Percentiles rank a stretch among this genome's conserved stretches.
Conservation (phyloP, 768 basidiomycete genomes). For the Lentinus tigrinus region DNA sequence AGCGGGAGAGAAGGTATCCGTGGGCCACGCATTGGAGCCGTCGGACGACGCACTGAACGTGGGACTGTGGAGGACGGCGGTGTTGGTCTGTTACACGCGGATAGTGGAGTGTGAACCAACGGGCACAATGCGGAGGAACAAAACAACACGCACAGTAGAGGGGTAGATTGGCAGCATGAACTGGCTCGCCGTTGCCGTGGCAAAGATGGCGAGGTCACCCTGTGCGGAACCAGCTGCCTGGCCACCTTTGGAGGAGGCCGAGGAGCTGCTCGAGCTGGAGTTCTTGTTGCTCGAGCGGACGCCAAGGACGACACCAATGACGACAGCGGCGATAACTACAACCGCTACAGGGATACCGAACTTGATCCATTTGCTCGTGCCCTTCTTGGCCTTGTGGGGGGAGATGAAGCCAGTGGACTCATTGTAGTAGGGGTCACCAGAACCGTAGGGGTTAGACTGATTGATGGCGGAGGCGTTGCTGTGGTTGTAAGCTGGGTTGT, state of each 20-base stretch:
- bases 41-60: conserved; percentile 65
- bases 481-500: conserved; percentile 20
- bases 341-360: conserved; percentile 67
- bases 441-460: conserved; percentile 44
- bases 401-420: conserved; percentile 70
- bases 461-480: conserved; percentile 15
- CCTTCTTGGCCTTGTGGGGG: conserved; percentile 46
- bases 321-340: conserved; percentile 61
- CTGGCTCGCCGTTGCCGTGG: conserved; percentile 75
- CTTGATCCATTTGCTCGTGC: conserved; percentile 71
- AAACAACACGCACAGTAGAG: conserved; percentile 64
- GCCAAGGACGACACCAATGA: conserved; percentile 81
- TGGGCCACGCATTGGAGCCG: conserved; percentile 65
- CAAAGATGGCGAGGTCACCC: conserved; percentile 61
- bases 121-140: background rate
- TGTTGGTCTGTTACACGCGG: conserved; percentile 55
- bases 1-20: conserved; percentile 71
- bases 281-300: conserved; percentile 50
- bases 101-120: conserved; percentile 6
- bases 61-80: conserved; percentile 66
- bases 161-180: conserved; percentile 87
- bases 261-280: conserved; percentile 27
- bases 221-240: conserved; percentile 49
- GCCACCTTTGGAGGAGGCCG: conserved; percentile 18
- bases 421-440: conserved; percentile 68